Conservation (phyloP, 2,329 filamentous ascomycete genomes). For the Diaporthe sp. region DNA sequence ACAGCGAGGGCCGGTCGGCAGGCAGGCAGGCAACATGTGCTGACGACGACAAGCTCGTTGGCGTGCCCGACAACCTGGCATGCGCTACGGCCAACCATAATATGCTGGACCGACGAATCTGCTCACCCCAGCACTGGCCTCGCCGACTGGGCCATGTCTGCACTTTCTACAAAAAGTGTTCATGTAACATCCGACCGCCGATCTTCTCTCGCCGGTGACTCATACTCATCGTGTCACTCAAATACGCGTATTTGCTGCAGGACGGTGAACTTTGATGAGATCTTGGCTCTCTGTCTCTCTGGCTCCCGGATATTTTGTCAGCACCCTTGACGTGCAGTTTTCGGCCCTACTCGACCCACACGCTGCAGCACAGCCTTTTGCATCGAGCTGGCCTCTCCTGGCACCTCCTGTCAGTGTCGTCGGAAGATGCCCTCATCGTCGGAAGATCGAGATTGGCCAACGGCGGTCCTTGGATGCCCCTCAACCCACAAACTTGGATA, state of each 20-base stretch:
- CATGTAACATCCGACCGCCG: slow-evolving; percentile 16
- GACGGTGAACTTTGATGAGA: background rate
- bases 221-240: background rate
- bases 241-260: background rate
- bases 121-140: slow-evolving; percentile 17
- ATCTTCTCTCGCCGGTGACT: slow-evolving; percentile 27
- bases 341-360: slow-evolving; percentile 9
- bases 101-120: slow-evolving; percentile 1
- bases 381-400: background rate
- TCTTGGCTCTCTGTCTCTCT: background rate
- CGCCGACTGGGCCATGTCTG: background rate
- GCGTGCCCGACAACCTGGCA: background rate
- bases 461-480: background rate
- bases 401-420: background rate
- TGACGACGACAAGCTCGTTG: slow-evolving; percentile 18
- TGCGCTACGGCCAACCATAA: background rate
- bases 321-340: background rate
- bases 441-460: background rate
- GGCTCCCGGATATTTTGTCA: background rate
- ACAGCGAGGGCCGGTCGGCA: background rate
- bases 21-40: slow-evolving; percentile 7
- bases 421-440: background rate
- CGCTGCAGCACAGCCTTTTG: background rate
- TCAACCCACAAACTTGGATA: background rate
- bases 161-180: background rate